These are phyloP conservation scores for Flaveria linearis DNA, from an alignment of 129 eudicot genomes.

Conservation along the genomic window DNA sequence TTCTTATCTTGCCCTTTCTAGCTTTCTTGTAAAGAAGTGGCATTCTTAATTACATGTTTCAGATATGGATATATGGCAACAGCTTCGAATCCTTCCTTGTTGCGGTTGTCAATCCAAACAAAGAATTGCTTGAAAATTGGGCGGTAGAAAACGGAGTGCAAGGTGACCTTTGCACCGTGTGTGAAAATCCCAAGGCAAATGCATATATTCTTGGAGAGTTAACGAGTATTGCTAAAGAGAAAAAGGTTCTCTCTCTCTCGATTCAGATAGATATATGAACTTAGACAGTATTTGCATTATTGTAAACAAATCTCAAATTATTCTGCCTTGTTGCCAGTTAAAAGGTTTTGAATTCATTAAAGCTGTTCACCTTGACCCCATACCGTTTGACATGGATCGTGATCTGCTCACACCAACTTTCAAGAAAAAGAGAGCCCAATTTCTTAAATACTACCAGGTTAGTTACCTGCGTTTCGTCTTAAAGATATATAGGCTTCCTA, in stretches of 20 bases:
- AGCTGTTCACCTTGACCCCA: slow-evolving; percentile 73
- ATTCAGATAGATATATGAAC: background rate
- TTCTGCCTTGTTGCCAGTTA: slow-evolving; percentile 45
- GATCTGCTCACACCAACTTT: slow-evolving; percentile 86
- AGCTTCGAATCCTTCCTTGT: slow-evolving; percentile 89
- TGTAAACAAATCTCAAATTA: background rate
- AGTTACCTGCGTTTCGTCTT: background rate
- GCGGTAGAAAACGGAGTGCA: slow-evolving; percentile 61
- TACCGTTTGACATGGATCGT: slow-evolving; percentile 89
- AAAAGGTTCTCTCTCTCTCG: slow-evolving; percentile 52
- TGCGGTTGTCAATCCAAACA: slow-evolving; percentile 85
- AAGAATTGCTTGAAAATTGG: slow-evolving; percentile 72
- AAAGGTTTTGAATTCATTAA: slow-evolving; percentile 84
- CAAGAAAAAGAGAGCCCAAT: slow-evolving; percentile 74
- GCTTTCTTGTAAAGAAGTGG: too few relatives aligned
- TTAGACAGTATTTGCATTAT: background rate
- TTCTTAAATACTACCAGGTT: slow-evolving; percentile 87
- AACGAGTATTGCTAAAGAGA: slow-evolving; percentile 62
- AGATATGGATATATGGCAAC: slow-evolving; percentile 94
- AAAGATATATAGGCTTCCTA: too few relatives aligned
- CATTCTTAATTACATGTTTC: slow-evolving; percentile 31
- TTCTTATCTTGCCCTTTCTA: too few relatives aligned
- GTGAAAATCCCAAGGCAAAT: slow-evolving; percentile 62
- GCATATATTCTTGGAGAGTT: slow-evolving; percentile 64
- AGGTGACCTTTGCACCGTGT: slow-evolving; percentile 56